Percentiles rank a stretch among this genome's conserved stretches.
Conservation (phyloP, 2,329 filamentous ascomycete genomes). For the Botrytis galanthina region DNA sequence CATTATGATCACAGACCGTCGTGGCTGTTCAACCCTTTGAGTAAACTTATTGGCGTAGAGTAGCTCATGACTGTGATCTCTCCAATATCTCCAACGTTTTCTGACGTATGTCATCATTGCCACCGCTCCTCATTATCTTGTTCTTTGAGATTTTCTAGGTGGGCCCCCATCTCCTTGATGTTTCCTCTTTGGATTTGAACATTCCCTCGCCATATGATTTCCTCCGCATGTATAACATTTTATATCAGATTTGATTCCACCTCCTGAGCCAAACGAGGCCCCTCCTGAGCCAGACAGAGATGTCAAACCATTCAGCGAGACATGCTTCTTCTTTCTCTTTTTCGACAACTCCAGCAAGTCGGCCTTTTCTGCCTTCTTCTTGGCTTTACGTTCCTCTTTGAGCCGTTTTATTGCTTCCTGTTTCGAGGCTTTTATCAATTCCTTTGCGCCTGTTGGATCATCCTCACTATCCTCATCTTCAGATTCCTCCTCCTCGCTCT, state of each 20-base stretch:
- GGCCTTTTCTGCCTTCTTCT: constrained; percentile 48
- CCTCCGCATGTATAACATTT: constrained; percentile 61
- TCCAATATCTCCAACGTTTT: background rate
- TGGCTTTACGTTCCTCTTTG: constrained; percentile 46
- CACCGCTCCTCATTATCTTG: constrained; percentile 15
- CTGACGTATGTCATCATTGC: background rate
- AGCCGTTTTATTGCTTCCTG: constrained; percentile 45
- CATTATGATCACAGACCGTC: background rate
- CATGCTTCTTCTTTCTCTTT: constrained; percentile 61
- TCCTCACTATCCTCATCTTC: constrained; percentile 33
- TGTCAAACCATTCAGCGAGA: constrained; percentile 60
- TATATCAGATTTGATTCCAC: constrained; percentile 30
- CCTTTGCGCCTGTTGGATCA: constrained; percentile 44
- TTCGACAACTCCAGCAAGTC: constrained; percentile 54
- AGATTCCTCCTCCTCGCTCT: constrained; percentile 33
- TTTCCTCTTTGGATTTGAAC: constrained; percentile 44
- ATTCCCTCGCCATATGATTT: constrained; percentile 56
- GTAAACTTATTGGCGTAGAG: background rate
- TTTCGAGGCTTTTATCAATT: constrained; percentile 46
- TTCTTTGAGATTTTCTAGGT: constrained; percentile 21
- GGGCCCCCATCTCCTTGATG: constrained; percentile 31
- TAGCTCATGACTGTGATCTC: background rate
- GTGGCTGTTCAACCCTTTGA: background rate
- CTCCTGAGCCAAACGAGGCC: constrained; percentile 24
- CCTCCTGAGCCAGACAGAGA: constrained; percentile 55